A percentile compares a stretch with the other conserved stretches of the same genome.
Conservation (phyloP, 306 rosid genomes). For the Cicer pinnatifidum region DNA sequence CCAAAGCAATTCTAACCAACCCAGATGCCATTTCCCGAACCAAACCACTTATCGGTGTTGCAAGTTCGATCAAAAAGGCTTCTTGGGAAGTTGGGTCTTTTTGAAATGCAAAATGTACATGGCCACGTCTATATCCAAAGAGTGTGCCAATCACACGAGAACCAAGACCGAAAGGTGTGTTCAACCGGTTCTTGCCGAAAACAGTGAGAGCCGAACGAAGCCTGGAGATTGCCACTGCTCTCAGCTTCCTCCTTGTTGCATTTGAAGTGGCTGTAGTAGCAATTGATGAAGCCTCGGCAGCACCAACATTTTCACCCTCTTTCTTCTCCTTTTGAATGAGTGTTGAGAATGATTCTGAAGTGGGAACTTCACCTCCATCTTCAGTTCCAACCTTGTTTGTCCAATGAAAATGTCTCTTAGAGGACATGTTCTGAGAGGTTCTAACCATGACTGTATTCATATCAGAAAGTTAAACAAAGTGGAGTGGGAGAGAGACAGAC, state of each 20-base stretch:
- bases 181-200: slow-evolving; percentile 61
- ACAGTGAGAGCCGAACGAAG: slow-evolving; percentile 65
- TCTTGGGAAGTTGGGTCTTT: slow-evolving; percentile 69
- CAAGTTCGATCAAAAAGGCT: slow-evolving; percentile 85
- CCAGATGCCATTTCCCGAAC: slow-evolving; percentile 96
- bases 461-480: slow-evolving; percentile 46
- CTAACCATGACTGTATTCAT: slow-evolving; percentile 66
- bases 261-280: slow-evolving; percentile 29
- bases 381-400: slow-evolving; percentile 72
- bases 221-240: slow-evolving; percentile 62
- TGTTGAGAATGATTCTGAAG: slow-evolving; percentile 54
- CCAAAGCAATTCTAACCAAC: slow-evolving; percentile 86
- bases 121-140: slow-evolving; percentile 81
- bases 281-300: slow-evolving; percentile 29
- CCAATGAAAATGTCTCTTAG: slow-evolving; percentile 90
- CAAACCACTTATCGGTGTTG: slow-evolving; percentile 85
- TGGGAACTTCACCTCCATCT: slow-evolving; percentile 55
- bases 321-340: slow-evolving; percentile 41
- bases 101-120: slow-evolving; percentile 85
- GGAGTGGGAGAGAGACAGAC: slow-evolving; percentile 36
- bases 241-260: slow-evolving; percentile 59
- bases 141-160: slow-evolving; percentile 84
- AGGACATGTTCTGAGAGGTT: slow-evolving; percentile 64
- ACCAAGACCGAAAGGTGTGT: slow-evolving; percentile 59
- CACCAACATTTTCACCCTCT: slow-evolving; percentile 38